A percentile compares a stretch with the other conserved stretches of the same genome.
Conservation (phyloP, 306 rosid genomes). For the Leucaena leucocephala region DNA sequence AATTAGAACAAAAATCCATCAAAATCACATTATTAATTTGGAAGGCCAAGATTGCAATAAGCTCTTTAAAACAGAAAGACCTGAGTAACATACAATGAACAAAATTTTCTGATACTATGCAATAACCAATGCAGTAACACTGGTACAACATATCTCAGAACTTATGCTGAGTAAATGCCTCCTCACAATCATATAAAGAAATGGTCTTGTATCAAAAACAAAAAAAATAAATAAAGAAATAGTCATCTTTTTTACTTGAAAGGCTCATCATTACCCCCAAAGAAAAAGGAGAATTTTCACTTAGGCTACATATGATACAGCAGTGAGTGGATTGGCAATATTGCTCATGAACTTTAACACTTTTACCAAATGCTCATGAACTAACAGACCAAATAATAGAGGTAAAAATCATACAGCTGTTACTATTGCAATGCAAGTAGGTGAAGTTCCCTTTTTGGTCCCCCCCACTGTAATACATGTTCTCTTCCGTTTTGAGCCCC, state of each 20-base stretch:
- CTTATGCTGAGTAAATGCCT: slow-evolving; percentile 1
- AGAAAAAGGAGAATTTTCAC: slow-evolving; percentile 12
- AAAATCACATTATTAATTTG: background rate
- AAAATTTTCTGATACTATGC: background rate
- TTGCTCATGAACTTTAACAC: background rate
- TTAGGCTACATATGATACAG: slow-evolving; percentile 24
- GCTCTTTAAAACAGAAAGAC: background rate
- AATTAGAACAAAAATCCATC: background rate
- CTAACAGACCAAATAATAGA: slow-evolving; percentile 2
- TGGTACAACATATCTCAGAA: slow-evolving; percentile 11
- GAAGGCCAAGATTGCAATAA: background rate
- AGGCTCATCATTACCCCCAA: background rate
- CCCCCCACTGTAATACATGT: slow-evolving; percentile 24
- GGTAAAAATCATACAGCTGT: slow-evolving; percentile 45
- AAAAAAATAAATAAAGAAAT: background rate
- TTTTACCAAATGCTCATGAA: slow-evolving; percentile 8
- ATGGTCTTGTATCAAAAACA: too few relatives aligned
- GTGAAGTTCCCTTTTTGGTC: slow-evolving; percentile 13
- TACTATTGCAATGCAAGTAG: slow-evolving; percentile 39
- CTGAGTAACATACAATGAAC: background rate
- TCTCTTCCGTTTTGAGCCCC: slow-evolving; percentile 90
- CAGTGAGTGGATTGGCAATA: slow-evolving; percentile 14
- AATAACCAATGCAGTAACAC: background rate
- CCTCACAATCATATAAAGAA: slow-evolving; percentile 12
- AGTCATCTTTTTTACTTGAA: slow-evolving; percentile 7